These are phyloP conservation scores for Mycena floridula DNA, from an alignment of 768 basidiomycete genomes.

Conservation along the genomic window DNA sequence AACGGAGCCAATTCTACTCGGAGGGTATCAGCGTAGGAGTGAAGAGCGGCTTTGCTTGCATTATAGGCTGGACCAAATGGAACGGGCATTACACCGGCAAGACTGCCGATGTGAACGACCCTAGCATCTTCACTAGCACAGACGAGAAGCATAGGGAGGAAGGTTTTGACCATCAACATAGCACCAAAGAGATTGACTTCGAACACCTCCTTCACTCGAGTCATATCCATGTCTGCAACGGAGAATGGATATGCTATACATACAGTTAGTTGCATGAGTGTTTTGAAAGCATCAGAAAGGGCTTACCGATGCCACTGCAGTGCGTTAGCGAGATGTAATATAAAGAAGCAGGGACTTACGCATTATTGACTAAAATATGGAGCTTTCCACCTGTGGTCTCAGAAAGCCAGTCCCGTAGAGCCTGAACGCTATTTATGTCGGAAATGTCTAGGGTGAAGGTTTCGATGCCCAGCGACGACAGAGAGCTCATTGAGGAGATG, in stretches of 20 bases:
- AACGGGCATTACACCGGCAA: slow-evolving; percentile 17
- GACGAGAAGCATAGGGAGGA: slow-evolving; percentile 15
- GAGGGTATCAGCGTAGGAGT: slow-evolving; percentile 18
- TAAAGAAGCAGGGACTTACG: slow-evolving; percentile 9
- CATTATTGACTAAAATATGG: slow-evolving; percentile 23
- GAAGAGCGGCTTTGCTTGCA: slow-evolving; percentile 22
- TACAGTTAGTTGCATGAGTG: no score
- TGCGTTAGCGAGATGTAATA: no score
- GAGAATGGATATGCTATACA: slow-evolving; percentile 11
- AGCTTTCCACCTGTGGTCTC: slow-evolving; percentile 17
- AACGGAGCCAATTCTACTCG: slow-evolving; percentile 25
- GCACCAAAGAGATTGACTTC: slow-evolving; percentile 21
- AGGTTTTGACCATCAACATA: slow-evolving; percentile 18
- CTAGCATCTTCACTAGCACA: slow-evolving; percentile 10
- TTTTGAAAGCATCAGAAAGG: no score
- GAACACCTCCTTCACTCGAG: slow-evolving; percentile 12
- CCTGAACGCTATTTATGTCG: slow-evolving; percentile 4
- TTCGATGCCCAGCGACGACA: slow-evolving; percentile 10
- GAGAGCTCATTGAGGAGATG: slow-evolving; percentile 10
- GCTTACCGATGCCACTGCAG: no score
- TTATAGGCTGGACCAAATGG: slow-evolving; percentile 21
- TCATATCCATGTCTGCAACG: slow-evolving; percentile 15
- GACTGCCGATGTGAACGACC: slow-evolving; percentile 20
- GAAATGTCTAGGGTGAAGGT: slow-evolving; percentile 21
- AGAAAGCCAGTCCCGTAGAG: slow-evolving; percentile 6